A percentile compares a stretch with the other conserved stretches of the same genome.
These are phyloP conservation scores for Cyclotella choctawhatcheeana DNA, from an alignment of 108 stramenopile species.

Conservation along the genomic window DNA sequence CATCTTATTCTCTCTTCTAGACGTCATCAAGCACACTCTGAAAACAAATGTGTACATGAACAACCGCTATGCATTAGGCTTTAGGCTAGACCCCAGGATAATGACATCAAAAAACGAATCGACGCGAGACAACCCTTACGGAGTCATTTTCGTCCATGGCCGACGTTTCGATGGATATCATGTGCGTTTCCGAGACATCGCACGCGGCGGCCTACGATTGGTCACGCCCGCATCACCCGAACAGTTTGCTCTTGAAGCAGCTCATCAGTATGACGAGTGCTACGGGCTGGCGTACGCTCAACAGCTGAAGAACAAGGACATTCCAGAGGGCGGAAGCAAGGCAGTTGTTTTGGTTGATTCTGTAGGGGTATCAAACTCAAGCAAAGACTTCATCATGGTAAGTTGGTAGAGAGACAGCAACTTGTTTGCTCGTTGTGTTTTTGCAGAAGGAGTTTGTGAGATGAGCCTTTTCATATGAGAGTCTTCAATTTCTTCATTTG, in stretches of 20 bases:
- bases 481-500: too few relatives aligned
- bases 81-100: slow-evolving; percentile 91
- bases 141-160: slow-evolving; percentile 94
- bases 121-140: slow-evolving; percentile 76
- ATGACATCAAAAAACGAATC: slow-evolving; percentile 66
- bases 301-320: slow-evolving; percentile 98
- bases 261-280: slow-evolving; percentile 95
- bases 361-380: slow-evolving; percentile 57
- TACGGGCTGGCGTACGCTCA: slow-evolving; percentile 95
- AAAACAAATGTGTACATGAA: slow-evolving; percentile 95
- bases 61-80: slow-evolving; percentile 91
- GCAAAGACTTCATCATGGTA: slow-evolving; percentile 86
- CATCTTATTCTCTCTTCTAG: slow-evolving; percentile 21
- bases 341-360: slow-evolving; percentile 93
- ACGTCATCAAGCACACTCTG: slow-evolving; percentile 84
- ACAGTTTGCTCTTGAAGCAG: slow-evolving; percentile 90
- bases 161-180: slow-evolving; percentile 98
- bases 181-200: slow-evolving; percentile 96
- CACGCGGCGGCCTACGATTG: slow-evolving; percentile 94
- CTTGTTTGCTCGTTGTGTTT: too few relatives aligned
- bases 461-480: too few relatives aligned
- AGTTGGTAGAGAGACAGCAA: too few relatives aligned
- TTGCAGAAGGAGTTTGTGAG: too few relatives aligned
- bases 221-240: slow-evolving; percentile 93
- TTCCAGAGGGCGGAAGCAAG: slow-evolving; percentile 98